Evolutionary conservation across 495 filamentous ascomycete genomes (phyloP).

Genomic region (Aspergillus diversus): DNA sequence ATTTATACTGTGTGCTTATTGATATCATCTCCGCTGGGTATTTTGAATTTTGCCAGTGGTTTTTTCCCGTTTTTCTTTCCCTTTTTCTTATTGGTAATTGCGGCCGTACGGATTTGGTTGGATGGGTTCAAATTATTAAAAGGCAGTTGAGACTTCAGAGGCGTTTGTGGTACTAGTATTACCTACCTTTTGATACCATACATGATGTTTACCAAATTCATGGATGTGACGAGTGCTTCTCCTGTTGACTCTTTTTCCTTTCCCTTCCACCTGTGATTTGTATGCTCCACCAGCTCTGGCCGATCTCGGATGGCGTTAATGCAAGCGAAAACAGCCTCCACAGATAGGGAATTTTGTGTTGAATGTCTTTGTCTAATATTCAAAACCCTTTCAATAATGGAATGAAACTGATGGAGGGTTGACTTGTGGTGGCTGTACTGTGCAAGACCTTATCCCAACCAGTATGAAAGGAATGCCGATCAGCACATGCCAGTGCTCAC

Average conservation of each 20-base stretch:
- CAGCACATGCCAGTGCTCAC: conserved; percentile 1
- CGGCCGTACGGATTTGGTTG: conserved; percentile 8
- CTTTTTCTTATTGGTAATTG: conserved; percentile 12
- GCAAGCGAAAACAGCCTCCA: background rate
- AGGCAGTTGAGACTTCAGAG: conserved; percentile 28
- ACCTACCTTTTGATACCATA: conserved; percentile 22
- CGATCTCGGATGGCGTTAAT: background rate
- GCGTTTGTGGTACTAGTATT: conserved; percentile 28
- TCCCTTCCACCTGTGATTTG: background rate
- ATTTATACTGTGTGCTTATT: background rate
- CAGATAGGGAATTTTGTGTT: conserved; percentile 2
- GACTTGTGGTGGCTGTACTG: conserved; percentile 12
- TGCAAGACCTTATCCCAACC: background rate
- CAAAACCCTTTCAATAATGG: conserved; percentile 2
- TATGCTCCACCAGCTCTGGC: background rate
- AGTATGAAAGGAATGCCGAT: conserved; percentile 11
- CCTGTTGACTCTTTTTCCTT: conserved; percentile 8
- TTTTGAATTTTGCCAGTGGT: background rate
- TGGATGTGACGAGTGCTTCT: conserved; percentile 12
- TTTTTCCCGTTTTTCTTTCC: conserved; percentile 6
- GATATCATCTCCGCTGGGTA: background rate
- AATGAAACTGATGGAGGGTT: conserved; percentile 3
- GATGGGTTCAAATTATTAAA: conserved; percentile 30
- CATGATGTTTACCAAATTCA: conserved; percentile 15
- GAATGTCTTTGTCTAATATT: conserved; percentile 3